Conservation (phyloP, 208 protist species). For the Wallacemonas collosoma region DNA sequence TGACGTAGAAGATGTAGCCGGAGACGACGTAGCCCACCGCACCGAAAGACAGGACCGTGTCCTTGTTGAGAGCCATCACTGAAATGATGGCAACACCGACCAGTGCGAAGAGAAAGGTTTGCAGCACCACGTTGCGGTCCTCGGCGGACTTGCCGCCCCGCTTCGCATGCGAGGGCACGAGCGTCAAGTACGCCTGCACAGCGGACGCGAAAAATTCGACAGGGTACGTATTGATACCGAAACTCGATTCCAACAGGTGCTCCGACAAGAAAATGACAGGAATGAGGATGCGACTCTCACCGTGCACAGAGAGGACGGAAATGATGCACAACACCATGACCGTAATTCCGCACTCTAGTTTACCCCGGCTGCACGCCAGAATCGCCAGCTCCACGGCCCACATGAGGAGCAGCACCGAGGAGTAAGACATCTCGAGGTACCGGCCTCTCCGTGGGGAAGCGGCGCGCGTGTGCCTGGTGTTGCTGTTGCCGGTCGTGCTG, state of each 20-base stretch:
- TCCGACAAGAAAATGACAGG: slow-evolving; percentile 84
- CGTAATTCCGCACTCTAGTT: slow-evolving; percentile 43
- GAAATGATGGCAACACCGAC: slow-evolving; percentile 51
- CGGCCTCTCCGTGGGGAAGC: not conserved
- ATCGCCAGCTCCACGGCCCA: slow-evolving; percentile 60
- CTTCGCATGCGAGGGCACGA: slow-evolving; percentile 43
- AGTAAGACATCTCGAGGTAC: slow-evolving; percentile 79
- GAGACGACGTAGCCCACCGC: slow-evolving; percentile 61
- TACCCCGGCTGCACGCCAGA: slow-evolving; percentile 49
- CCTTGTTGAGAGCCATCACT: slow-evolving; percentile 52
- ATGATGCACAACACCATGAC: slow-evolving; percentile 57
- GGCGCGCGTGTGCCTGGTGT: no score
- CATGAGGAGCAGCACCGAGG: slow-evolving; percentile 68
- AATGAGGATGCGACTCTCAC: slow-evolving; percentile 76
- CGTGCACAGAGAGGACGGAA: slow-evolving; percentile 64
- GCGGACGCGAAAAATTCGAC: slow-evolving; percentile 86
- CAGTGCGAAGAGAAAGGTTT: slow-evolving; percentile 40
- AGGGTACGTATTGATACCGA: slow-evolving; percentile 42
- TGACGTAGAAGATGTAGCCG: slow-evolving; percentile 69
- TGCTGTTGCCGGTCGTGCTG: no score
- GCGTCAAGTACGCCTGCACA: slow-evolving; percentile 74
- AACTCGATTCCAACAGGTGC: slow-evolving; percentile 52
- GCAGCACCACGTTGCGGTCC: slow-evolving; percentile 42
- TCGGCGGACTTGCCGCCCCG: slow-evolving; percentile 31
- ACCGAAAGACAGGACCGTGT: slow-evolving; percentile 64